These are phyloP conservation scores for Cadophora gregata DNA, from an alignment of 2,329 filamentous ascomycete species.

Conservation along the genomic window DNA sequence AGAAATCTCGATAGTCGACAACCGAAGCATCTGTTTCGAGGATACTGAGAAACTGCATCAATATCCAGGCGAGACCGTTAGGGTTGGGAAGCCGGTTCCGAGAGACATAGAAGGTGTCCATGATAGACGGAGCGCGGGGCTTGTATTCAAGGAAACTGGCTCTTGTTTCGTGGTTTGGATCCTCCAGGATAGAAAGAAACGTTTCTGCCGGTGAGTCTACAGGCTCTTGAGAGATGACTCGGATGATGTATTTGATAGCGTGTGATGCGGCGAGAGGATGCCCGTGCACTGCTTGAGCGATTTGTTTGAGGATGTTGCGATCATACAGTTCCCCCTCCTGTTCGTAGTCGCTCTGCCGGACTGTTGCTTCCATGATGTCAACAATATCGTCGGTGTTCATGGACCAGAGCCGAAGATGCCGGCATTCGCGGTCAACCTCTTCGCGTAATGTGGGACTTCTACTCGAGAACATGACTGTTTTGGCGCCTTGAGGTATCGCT, in stretches of 20 bases:
- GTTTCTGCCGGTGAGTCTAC: neutral
- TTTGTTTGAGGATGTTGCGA: neutral
- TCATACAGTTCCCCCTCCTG: slow-evolving; percentile 7
- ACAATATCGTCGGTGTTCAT: slow-evolving; percentile 11
- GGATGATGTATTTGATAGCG: slow-evolving; percentile 12
- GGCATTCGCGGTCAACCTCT: slow-evolving; percentile 9
- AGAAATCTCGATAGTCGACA: slow-evolving; percentile 15
- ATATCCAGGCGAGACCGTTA: slow-evolving; percentile 6
- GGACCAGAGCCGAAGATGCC: slow-evolving; percentile 12
- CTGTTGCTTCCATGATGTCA: slow-evolving; percentile 9
- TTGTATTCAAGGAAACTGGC: slow-evolving; percentile 8
- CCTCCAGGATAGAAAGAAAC: neutral
- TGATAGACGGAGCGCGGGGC: slow-evolving; percentile 3
- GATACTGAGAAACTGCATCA: slow-evolving; percentile 14
- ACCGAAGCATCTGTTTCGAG: slow-evolving; percentile 1
- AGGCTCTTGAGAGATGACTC: neutral
- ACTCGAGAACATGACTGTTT: slow-evolving; percentile 1
- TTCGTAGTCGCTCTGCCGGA: slow-evolving; percentile 14
- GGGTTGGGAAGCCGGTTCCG: slow-evolving; percentile 12
- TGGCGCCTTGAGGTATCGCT: slow-evolving; percentile 11
- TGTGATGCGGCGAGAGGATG: slow-evolving; percentile 4
- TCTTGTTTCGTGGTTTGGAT: neutral
- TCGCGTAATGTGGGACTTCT: slow-evolving; percentile 12
- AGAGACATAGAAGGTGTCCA: slow-evolving; percentile 17
- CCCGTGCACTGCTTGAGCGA: slow-evolving; percentile 1